A percentile compares a stretch with the other conserved stretches of the same genome.
phyloP scores from a whole-genome alignment of 2,329 filamentous ascomycete genomes.

The Sarocladium oryzae region DNA sequence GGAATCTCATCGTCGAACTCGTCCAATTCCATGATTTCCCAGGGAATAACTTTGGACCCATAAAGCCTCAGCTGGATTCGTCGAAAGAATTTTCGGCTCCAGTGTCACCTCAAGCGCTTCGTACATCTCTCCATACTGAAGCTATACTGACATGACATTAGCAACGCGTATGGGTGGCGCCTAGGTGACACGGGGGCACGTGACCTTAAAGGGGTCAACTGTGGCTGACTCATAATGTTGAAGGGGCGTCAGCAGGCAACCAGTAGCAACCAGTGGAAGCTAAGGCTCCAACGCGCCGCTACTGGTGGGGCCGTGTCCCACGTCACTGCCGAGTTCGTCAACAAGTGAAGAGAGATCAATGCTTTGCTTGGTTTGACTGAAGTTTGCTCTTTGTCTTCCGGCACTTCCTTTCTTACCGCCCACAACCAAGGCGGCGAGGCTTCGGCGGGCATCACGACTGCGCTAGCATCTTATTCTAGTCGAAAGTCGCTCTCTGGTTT shows the following conservation, averaged over 20 bases:
- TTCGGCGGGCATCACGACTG: not conserved
- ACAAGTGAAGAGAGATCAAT: not conserved
- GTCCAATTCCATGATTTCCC: slow-evolving; percentile 46
- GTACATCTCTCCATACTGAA: not conserved
- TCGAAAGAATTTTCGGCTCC: not conserved
- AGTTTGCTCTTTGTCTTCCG: slow-evolving; percentile 2
- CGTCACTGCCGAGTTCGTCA: slow-evolving; percentile 9
- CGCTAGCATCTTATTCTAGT: not conserved
- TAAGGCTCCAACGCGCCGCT: slow-evolving; percentile 2
- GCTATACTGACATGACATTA: not conserved
- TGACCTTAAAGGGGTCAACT: not conserved
- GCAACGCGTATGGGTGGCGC: not conserved
- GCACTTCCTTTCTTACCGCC: not conserved
- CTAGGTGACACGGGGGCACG: not conserved
- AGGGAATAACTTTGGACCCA: not conserved
- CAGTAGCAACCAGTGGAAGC: not conserved
- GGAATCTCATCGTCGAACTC: slow-evolving; percentile 59
- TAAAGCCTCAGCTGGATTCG: not conserved
- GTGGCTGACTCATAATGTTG: not conserved
- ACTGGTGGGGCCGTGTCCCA: slow-evolving; percentile 9
- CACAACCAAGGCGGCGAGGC: not conserved
- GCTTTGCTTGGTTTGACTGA: not conserved
- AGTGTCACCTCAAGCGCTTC: not conserved
- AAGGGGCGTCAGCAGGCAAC: not conserved
- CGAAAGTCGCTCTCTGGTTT: not conserved